A percentile compares a stretch with the other conserved stretches of the same genome.
These are phyloP conservation scores for Naematelia aurantialba DNA, from an alignment of 768 basidiomycete genomes.

Conservation along the genomic window DNA sequence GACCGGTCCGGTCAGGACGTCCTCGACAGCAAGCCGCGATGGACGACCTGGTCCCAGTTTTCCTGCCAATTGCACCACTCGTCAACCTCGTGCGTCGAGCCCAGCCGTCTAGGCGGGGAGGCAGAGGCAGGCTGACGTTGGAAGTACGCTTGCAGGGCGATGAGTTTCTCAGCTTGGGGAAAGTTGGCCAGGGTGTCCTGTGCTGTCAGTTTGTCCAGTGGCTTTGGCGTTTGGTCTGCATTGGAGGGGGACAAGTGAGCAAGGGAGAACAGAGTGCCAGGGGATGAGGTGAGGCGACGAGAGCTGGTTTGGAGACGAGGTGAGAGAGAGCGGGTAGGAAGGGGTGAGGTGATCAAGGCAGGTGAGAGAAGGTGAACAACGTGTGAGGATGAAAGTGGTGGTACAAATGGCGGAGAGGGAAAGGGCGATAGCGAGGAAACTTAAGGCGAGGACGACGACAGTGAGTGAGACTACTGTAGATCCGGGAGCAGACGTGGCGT, in stretches of 20 bases:
- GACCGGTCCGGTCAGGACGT: neutral
- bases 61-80: slow-evolving; percentile 77
- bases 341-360: neutral
- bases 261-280: neutral
- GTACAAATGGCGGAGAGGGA: too few species aligned
- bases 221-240: neutral
- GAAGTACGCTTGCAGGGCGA: slow-evolving; percentile 58
- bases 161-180: slow-evolving; percentile 58
- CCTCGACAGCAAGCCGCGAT: slow-evolving; percentile 11
- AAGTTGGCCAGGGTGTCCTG: slow-evolving; percentile 63
- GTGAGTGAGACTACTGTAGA: slow-evolving; percentile 1
- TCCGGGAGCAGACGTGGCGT: too few species aligned
- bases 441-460: neutral
- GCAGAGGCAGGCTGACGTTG: slow-evolving; percentile 9
- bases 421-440: too few species aligned
- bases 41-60: slow-evolving; percentile 71
- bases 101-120: slow-evolving; percentile 12
- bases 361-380: neutral
- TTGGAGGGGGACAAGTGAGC: too few species aligned
- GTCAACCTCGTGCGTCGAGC: slow-evolving; percentile 40
- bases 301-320: neutral
- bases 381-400: neutral
- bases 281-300: neutral
- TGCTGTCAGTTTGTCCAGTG: slow-evolving; percentile 2
- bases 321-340: neutral